phyloP scores from a whole-genome alignment of 2,329 filamentous ascomycete genomes.

The Fusarium gaditjirri region DNA sequence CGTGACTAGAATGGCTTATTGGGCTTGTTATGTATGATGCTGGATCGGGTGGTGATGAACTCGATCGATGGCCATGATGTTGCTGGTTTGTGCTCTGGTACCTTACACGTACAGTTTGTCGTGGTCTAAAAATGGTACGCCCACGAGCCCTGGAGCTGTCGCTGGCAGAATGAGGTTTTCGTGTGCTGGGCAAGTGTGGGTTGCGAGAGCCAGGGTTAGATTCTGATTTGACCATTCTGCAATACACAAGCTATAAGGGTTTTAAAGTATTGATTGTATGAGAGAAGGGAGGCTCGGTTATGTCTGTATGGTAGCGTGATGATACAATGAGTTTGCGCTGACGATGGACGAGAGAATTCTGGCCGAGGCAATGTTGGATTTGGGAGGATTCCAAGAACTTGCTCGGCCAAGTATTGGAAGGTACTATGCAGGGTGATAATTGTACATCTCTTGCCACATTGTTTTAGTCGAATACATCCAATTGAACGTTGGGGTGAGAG shows the following conservation, averaged over 20 bases:
- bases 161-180: conserved; percentile 12
- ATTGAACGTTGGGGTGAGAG: not conserved
- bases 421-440: not conserved
- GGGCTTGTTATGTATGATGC: not conserved
- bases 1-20: not conserved
- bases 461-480: not conserved
- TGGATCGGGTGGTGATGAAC: conserved; percentile 7
- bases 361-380: not conserved
- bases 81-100: conserved; percentile 16
- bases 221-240: conserved; percentile 46
- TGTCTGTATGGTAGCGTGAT: conserved; percentile 14
- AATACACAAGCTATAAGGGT: conserved; percentile 13
- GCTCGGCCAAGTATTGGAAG: conserved; percentile 4
- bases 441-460: conserved; percentile 3
- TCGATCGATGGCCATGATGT: not conserved
- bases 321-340: conserved; percentile 23
- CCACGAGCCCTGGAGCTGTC: conserved; percentile 39
- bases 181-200: conserved; percentile 28
- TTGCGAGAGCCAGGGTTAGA: conserved; percentile 43
- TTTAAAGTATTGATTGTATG: conserved; percentile 40
- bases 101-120: conserved; percentile 40
- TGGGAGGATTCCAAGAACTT: not conserved
- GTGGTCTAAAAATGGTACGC: conserved; percentile 44
- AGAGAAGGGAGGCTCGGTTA: not conserved
- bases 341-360: not conserved